Evolutionary conservation across 2,329 filamentous ascomycete genomes (phyloP).

Genomic region (Colletotrichum sp.): DNA sequence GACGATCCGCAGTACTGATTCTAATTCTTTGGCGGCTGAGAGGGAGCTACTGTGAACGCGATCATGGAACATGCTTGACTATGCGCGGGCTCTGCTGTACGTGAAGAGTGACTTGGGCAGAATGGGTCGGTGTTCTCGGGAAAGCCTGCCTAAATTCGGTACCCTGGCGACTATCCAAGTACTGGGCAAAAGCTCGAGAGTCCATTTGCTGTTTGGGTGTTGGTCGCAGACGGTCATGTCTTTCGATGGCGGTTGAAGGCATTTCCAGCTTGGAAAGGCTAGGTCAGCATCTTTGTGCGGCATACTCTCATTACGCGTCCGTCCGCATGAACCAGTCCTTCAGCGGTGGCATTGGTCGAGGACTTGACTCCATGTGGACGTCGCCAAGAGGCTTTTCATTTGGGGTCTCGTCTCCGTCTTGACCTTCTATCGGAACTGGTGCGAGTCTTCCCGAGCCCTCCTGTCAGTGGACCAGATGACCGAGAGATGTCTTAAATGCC

Average conservation of each 20-base stretch:
- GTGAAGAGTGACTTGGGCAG: not conserved
- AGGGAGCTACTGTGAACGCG: not conserved
- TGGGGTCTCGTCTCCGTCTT: not conserved
- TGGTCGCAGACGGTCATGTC: not conserved
- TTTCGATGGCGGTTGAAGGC: not conserved
- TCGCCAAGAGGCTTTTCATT: not conserved
- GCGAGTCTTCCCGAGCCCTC: not conserved
- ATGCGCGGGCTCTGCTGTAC: not conserved
- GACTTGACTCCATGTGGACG: slow-evolving; percentile 84
- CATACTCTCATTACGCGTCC: slow-evolving; percentile 72
- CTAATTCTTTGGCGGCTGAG: not conserved
- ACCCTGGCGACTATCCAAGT: not conserved
- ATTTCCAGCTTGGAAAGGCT: not conserved
- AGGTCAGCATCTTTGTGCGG: not conserved
- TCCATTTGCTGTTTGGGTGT: not conserved
- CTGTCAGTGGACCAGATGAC: not conserved
- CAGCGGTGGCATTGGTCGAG: slow-evolving; percentile 50
- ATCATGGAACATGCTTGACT: not conserved
- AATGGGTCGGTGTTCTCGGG: not conserved
- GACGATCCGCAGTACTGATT: not conserved
- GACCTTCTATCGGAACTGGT: not conserved
- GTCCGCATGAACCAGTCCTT: slow-evolving; percentile 72
- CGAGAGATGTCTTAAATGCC: not conserved
- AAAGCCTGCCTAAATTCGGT: not conserved
- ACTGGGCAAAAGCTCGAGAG: not conserved